Conservation (phyloP, 371 early-diverging fungal species). For the Actinomucor elegans region DNA sequence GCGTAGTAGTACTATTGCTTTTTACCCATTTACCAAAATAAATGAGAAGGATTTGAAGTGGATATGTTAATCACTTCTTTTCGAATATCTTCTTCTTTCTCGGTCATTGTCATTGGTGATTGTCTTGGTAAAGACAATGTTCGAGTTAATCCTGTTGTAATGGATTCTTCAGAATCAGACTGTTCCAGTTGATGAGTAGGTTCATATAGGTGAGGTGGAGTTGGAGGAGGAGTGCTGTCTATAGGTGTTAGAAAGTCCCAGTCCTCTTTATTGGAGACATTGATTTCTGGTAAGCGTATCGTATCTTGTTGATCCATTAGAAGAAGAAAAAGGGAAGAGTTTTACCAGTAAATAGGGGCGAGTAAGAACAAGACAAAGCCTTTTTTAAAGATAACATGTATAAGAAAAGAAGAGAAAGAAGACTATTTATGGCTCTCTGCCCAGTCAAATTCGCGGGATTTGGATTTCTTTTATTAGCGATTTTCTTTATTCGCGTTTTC, state of each 20-base stretch:
- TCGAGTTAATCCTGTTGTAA: conserved; percentile 24
- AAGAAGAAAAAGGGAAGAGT: conserved; percentile 1
- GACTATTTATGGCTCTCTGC: too few species aligned
- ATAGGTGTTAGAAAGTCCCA: conserved; percentile 3
- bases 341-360: too few species aligned
- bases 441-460: too few species aligned
- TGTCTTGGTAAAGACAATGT: conserved; percentile 27
- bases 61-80: conserved; percentile 45
- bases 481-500: too few species aligned
- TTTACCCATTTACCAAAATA: conserved; percentile 44
- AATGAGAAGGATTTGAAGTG: conserved; percentile 47
- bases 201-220: background rate
- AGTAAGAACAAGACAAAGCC: too few species aligned
- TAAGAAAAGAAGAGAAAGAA: too few species aligned
- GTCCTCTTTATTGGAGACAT: conserved; percentile 4
- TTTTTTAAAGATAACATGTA: too few species aligned
- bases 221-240: background rate
- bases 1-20: background rate
- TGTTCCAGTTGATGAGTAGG: conserved; percentile 1
- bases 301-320: background rate
- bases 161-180: conserved; percentile 5
- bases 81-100: conserved; percentile 11
- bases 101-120: background rate
- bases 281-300: conserved; percentile 9
- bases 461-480: too few species aligned